Evolutionary conservation across 352 stramenopile species (phyloP), one percentile per base, ranked within the genome.

Genomic region (Aphanomyces euteiches): DNA sequence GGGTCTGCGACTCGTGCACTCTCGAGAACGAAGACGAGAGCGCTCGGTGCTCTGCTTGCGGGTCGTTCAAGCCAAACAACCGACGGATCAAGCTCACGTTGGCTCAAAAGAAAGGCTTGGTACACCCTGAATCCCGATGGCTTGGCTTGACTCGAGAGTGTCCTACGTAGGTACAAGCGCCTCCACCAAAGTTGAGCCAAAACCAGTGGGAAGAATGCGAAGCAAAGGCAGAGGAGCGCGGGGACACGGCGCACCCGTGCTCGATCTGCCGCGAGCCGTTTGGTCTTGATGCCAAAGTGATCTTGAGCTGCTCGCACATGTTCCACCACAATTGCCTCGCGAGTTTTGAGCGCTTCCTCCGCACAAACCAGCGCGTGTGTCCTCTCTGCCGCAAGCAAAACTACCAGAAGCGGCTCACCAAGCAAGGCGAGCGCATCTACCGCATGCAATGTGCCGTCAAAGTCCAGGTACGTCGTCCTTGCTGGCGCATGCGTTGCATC

Each of bases 291-390:
- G 72, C 92, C 37, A 87, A 94, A 66, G 84, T 95, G 39, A 90
- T 95, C 34, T 73, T 95, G 37, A 93, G 83, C 69, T 95, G 88
- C 71, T 90, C 83, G n/a, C 87, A 95, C 77, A 84, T 93, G 61
- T 94, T 95, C 65, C 88, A 95, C 67, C 75, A 89, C 5, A 75
- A 79, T 28, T 95, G 88, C 68, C 82, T 95, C 57, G 75, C 83
- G 15, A 93, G 85, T 61, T 95, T 95, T 50, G 88, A 95, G 75
- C 74, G 85, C 21, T 94, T 95, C 66, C 67, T 95, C 15, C 82
- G 86, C 17, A 88, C 82, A 6, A 90, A 82, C 12, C 82, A 90
- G 65, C 85, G 79, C 34, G 87, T 92, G 47, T 95, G 88, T 75
- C 88, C 88, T 3, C 75, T 95, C 17, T 95, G 88, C 45, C 82